Conservation (phyloP, 176 grass and related monocot genomes). For the sorghum (Sorghum bicolor) region DNA sequence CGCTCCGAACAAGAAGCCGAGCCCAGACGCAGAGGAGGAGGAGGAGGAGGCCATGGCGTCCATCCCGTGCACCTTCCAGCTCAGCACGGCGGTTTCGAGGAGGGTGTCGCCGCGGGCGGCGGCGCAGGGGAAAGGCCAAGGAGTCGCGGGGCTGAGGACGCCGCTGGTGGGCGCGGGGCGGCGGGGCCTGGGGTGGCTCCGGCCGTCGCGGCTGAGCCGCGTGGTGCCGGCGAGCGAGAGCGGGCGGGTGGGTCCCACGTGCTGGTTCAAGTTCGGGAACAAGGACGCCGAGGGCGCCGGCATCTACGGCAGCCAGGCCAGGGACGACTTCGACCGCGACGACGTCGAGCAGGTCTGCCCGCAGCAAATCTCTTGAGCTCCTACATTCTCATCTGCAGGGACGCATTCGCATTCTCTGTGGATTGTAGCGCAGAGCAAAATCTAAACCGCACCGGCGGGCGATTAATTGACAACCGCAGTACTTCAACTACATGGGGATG, state of each 20-base stretch:
- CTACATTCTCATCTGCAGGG: not conserved
- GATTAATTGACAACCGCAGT: slow-evolving; percentile 23
- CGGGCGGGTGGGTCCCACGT: slow-evolving; percentile 49
- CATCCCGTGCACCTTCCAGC: slow-evolving; percentile 59
- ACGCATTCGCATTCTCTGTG: not conserved
- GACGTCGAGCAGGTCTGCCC: slow-evolving; percentile 81
- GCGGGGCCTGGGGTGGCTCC: slow-evolving; percentile 30
- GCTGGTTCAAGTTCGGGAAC: slow-evolving; percentile 92
- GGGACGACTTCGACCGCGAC: slow-evolving; percentile 94
- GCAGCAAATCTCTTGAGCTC: not conserved
- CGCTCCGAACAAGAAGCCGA: not conserved
- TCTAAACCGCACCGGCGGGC: not conserved
- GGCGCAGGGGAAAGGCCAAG: not conserved
- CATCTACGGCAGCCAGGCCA: slow-evolving; percentile 77
- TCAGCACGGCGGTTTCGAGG: slow-evolving; percentile 30
- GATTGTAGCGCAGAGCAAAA: not conserved
- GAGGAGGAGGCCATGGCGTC: slow-evolving; percentile 47
- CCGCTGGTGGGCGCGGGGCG: slow-evolving; percentile 30
- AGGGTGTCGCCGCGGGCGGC: slow-evolving; percentile 12
- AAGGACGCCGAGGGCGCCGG: slow-evolving; percentile 74
- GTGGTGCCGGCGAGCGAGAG: slow-evolving; percentile 44
- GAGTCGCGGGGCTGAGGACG: slow-evolving; percentile 27
- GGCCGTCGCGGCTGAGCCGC: slow-evolving; percentile 37
- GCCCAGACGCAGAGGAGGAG: not conserved
- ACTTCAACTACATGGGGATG: slow-evolving; percentile 99